Percentiles rank a stretch among this genome's conserved stretches.
Evolutionary conservation across 306 rosid species (phyloP).

Genomic region (Benincasa hispida): DNA sequence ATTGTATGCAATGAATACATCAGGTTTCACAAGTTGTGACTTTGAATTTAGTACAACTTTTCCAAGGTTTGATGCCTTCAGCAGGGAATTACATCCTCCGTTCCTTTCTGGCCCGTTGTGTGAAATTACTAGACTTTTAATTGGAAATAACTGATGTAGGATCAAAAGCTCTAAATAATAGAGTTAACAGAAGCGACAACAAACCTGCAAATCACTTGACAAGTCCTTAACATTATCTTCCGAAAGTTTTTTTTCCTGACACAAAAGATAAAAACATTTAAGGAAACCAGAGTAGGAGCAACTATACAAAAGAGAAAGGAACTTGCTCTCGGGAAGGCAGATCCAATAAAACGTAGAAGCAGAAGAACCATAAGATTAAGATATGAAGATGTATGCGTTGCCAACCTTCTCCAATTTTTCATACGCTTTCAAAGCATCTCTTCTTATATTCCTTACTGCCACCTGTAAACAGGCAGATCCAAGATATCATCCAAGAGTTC

Average conservation of each 20-base stretch:
- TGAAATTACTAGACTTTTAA: neutral
- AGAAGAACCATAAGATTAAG: conserved; percentile 11
- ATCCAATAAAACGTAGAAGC: neutral
- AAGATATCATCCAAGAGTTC: conserved; percentile 14
- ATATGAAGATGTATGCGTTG: conserved; percentile 19
- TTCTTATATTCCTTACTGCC: conserved; percentile 89
- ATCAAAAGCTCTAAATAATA: neutral
- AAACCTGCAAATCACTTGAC: conserved; percentile 90
- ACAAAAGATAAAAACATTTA: conserved; percentile 3
- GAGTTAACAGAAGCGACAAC: conserved; percentile 5
- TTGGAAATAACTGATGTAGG: neutral
- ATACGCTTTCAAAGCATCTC: conserved; percentile 87
- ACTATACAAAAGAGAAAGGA: neutral
- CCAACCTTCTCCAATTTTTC: conserved; percentile 94
- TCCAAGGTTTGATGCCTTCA: neutral
- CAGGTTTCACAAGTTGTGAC: neutral
- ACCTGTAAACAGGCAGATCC: conserved; percentile 33
- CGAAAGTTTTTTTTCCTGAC: conserved; percentile 80
- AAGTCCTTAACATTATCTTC: conserved; percentile 81
- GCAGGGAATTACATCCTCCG: neutral
- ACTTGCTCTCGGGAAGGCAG: neutral
- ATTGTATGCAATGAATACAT: neutral
- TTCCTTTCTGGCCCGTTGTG: neutral
- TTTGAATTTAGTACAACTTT: neutral
- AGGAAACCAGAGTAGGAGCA: neutral